Conservation (phyloP, 495 filamentous ascomycete species). For the Aspergillus cavernicola region DNA sequence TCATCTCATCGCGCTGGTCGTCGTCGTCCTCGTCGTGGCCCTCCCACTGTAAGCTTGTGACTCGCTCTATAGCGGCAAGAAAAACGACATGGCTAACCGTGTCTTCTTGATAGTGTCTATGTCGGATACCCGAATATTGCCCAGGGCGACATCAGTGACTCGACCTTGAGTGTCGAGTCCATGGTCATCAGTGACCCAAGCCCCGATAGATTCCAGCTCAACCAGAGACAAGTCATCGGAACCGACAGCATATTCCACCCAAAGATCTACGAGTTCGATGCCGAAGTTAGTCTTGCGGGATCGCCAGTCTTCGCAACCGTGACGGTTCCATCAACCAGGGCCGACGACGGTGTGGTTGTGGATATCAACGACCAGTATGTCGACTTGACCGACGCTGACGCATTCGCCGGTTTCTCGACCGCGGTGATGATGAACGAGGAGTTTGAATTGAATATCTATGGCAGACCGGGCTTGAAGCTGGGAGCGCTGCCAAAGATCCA, state of each 20-base stretch:
- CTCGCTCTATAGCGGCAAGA: background rate
- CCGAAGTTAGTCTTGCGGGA: slow-evolving; percentile 49
- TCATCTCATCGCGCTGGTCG: slow-evolving; percentile 57
- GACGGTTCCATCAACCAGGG: slow-evolving; percentile 50
- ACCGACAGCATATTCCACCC: slow-evolving; percentile 50
- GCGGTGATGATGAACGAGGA: slow-evolving; percentile 54
- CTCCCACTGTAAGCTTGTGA: slow-evolving; percentile 59
- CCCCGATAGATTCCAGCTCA: slow-evolving; percentile 52
- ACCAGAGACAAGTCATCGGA: slow-evolving; percentile 46
- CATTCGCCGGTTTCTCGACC: slow-evolving; percentile 55
- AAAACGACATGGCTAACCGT: background rate
- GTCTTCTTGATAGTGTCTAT: slow-evolving; percentile 51
- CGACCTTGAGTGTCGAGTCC: slow-evolving; percentile 55
- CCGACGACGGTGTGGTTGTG: slow-evolving; percentile 50
- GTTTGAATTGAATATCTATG: slow-evolving; percentile 55
- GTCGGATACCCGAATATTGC: slow-evolving; percentile 72
- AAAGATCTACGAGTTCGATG: slow-evolving; percentile 53
- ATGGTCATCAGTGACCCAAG: slow-evolving; percentile 59
- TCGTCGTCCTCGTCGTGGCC: slow-evolving; percentile 56
- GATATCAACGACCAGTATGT: slow-evolving; percentile 54
- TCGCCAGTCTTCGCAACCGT: slow-evolving; percentile 55
- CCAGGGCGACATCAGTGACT: slow-evolving; percentile 61
- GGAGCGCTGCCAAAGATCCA: slow-evolving; percentile 44
- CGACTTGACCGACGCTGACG: slow-evolving; percentile 46
- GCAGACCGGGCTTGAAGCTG: slow-evolving; percentile 51